Evolutionary conservation across 345 rosid species (phyloP), one percentile per base, ranked within the genome.

Genomic region (Euphorbia pulcherrima): DNA sequence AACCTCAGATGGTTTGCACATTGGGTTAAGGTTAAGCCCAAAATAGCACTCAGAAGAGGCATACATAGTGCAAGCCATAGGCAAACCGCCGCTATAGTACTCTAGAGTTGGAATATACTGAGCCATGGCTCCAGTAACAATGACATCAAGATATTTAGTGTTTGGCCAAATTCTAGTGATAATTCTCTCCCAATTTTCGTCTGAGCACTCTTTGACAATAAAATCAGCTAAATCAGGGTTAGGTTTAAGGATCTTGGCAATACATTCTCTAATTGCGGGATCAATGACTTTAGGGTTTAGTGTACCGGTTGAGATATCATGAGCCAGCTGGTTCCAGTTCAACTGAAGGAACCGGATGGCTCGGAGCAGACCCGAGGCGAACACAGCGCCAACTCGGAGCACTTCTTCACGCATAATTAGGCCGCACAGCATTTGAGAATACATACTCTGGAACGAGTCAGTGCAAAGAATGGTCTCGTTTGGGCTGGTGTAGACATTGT

Each of bases 1-100:
- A 41, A 93, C 98, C 67, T 93, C 95, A 0, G 91, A 85, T 0
- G 98, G 96, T 55, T 83, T 80, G 76, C 85, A 71, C 92, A 93
- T 87, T 54, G 97, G 98, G 63, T 89, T 87, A 4, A 93, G 85
- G 71, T 93, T 93, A 11, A 93, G 81, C 17, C 97, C 97, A 60
- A 93, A 93, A 68, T 90, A 93, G 70, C 98, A 89, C 75, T 93
- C 98, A 0, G 97, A 93, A 0, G 98, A 93, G 8, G 97, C 98
- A 39, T 93, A 93, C 98, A 90, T 90, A 1, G 98, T 93, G 80
- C 97, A 90, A 11, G 97, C 91, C 78, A 85, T 72, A 0, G 98
- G 97, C 6, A 93, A 71, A 11, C 97, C 91, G 0, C 87, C 88
- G 14, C 97, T 89, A 68, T 93, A 93, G 64, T 86, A 90, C 60